Evolutionary conservation across 805 yeast species (phyloP).

Genomic region (Cyberlindnera suaveolens): DNA sequence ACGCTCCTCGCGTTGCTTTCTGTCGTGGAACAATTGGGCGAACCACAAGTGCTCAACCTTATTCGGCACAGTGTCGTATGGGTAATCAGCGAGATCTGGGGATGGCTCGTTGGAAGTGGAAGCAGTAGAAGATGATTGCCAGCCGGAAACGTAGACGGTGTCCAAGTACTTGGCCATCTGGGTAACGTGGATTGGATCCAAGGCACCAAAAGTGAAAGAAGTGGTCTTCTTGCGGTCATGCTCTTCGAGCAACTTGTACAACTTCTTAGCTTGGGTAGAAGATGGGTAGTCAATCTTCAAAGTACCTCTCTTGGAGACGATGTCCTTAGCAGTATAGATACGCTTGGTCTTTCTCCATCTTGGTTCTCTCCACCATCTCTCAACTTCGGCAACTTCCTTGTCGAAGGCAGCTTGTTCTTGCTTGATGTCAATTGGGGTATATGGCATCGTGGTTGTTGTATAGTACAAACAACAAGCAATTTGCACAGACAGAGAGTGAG

Average conservation of each 20-base stretch:
- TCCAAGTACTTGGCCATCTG: constrained; percentile 97
- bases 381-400: constrained; percentile 61
- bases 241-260: constrained; percentile 60
- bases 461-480: neutral
- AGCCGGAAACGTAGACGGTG: constrained; percentile 89
- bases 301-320: constrained; percentile 83
- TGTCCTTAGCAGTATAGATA: constrained; percentile 81
- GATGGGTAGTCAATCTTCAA: constrained; percentile 73
- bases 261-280: constrained; percentile 72
- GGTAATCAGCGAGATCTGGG: constrained; percentile 97
- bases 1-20: constrained; percentile 80
- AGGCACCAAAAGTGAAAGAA: constrained; percentile 90
- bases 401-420: constrained; percentile 22
- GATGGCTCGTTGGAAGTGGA: constrained; percentile 97
- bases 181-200: constrained; percentile 91
- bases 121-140: constrained; percentile 99
- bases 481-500: neutral
- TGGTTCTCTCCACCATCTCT: constrained; percentile 89
- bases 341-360: constrained; percentile 89
- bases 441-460: constrained; percentile 8
- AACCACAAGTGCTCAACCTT: constrained; percentile 95
- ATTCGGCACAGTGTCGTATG: constrained; percentile 98
- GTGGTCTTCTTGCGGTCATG: constrained; percentile 70
- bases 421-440: constrained; percentile 14
- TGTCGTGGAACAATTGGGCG: constrained; percentile 95